Evolutionary conservation across 2,329 filamentous ascomycete species (phyloP).

Genomic region (Claviceps digitariae): DNA sequence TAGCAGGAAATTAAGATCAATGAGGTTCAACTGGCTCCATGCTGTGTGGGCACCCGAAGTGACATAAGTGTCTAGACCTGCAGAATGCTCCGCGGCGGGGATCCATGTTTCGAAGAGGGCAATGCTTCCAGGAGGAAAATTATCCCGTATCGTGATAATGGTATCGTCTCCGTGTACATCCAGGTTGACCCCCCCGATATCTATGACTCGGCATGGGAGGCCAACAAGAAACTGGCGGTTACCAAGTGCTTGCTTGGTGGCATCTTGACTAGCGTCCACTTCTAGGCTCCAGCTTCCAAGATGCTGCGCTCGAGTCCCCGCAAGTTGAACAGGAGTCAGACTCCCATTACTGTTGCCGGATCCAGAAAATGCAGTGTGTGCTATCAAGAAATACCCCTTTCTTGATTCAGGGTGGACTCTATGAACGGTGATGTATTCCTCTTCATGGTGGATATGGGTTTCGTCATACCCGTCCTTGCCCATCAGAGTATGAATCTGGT

Average conservation of each 20-base stretch:
- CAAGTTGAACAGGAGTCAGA: slow-evolving; percentile 66
- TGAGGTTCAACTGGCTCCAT: slow-evolving; percentile 59
- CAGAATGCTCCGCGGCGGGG: slow-evolving; percentile 69
- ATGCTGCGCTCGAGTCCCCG: slow-evolving; percentile 71
- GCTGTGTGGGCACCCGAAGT: slow-evolving; percentile 68
- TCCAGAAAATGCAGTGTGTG: slow-evolving; percentile 89
- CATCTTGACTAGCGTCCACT: slow-evolving; percentile 63
- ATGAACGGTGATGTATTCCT: slow-evolving; percentile 92
- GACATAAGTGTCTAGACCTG: slow-evolving; percentile 74
- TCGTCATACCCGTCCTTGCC: slow-evolving; percentile 89
- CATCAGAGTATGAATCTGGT: slow-evolving; percentile 91
- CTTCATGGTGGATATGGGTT: slow-evolving; percentile 92
- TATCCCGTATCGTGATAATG: slow-evolving; percentile 63
- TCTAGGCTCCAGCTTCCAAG: slow-evolving; percentile 88
- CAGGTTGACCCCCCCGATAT: slow-evolving; percentile 60
- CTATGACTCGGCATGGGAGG: slow-evolving; percentile 68
- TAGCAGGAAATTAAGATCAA: slow-evolving; percentile 82
- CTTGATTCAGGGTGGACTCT: slow-evolving; percentile 83
- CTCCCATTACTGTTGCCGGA: slow-evolving; percentile 74
- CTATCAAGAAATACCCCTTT: slow-evolving; percentile 90
- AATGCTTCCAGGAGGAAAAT: slow-evolving; percentile 87
- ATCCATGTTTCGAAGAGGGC: slow-evolving; percentile 95
- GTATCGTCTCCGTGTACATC: slow-evolving; percentile 62
- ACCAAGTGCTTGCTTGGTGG: slow-evolving; percentile 46
- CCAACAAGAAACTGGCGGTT: slow-evolving; percentile 66